Percentiles rank a stretch among this genome's conserved stretches.
phyloP scores from a whole-genome alignment of 2,329 filamentous ascomycete genomes.

The Calonectria hongkongensis region DNA sequence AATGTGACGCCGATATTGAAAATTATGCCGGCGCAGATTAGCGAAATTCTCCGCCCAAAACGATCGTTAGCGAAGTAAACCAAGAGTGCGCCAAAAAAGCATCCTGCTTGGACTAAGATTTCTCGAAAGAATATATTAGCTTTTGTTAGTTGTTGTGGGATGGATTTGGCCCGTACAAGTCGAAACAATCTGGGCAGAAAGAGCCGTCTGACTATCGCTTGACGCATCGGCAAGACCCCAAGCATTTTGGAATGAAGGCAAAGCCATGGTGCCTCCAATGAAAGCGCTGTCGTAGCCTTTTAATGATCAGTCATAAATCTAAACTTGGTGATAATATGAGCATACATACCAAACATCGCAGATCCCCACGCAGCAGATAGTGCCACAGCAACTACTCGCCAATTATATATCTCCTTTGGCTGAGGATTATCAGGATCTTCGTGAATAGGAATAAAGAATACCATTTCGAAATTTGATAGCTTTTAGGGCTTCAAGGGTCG shows the following conservation, averaged over 20 bases:
- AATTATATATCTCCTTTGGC: constrained; percentile 39
- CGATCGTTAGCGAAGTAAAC: constrained; percentile 74
- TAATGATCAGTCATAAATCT: not conserved
- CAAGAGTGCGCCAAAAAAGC: constrained; percentile 72
- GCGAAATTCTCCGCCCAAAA: constrained; percentile 71
- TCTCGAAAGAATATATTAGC: not conserved
- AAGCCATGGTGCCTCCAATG: constrained; percentile 39
- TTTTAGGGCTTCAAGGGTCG: not conserved
- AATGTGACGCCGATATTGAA: constrained; percentile 70
- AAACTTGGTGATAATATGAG: no score
- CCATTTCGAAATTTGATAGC: constrained; percentile 6
- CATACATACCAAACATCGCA: constrained; percentile 38
- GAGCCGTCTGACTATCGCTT: constrained; percentile 18
- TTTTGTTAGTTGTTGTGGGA: no score
- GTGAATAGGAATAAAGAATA: constrained; percentile 37
- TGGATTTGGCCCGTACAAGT: constrained; percentile 16
- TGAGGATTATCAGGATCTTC: constrained; percentile 36
- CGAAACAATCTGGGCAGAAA: constrained; percentile 39
- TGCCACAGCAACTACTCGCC: constrained; percentile 39
- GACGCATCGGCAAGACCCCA: constrained; percentile 33
- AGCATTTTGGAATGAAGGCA: constrained; percentile 35
- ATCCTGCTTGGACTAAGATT: constrained; percentile 66
- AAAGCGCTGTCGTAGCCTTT: constrained; percentile 41
- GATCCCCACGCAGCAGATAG: constrained; percentile 37
- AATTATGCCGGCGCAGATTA: constrained; percentile 70